phyloP scores from a whole-genome alignment of 441 rosid genomes.

The Populus trichocarpa region DNA sequence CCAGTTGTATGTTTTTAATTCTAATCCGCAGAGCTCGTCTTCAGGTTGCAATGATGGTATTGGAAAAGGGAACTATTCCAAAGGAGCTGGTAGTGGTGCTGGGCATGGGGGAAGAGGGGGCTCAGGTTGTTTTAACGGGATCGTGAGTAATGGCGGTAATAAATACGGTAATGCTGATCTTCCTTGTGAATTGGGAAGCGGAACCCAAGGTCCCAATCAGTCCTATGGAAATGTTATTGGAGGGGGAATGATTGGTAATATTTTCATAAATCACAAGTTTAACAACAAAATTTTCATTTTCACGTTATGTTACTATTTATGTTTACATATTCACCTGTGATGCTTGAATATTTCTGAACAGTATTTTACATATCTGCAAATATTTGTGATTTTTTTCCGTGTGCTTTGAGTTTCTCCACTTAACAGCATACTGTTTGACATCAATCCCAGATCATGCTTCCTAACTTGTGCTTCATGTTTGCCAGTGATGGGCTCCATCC shows the following conservation, averaged over 20 bases:
- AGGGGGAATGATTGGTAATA: conserved; percentile 95
- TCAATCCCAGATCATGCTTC: conserved; percentile 3
- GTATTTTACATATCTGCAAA: neutral
- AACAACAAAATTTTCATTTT: neutral
- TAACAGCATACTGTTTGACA: conserved; percentile 1
- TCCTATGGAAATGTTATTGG: conserved; percentile 70
- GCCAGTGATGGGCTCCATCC: conserved; percentile 85
- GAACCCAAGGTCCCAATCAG: conserved; percentile 78
- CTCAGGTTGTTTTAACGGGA: conserved; percentile 86
- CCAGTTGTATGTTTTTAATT: conserved; percentile 16
- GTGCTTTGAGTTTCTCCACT: conserved; percentile 1
- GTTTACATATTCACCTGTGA: neutral
- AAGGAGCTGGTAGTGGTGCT: conserved; percentile 98
- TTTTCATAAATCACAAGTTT: conserved; percentile 7
- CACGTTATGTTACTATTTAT: neutral
- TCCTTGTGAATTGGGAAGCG: conserved; percentile 99
- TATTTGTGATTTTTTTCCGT: neutral
- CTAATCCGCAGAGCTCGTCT: conserved; percentile 19
- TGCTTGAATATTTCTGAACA: conserved; percentile 7
- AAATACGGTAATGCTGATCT: conserved; percentile 84
- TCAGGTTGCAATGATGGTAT: conserved; percentile 92
- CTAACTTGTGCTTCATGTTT: conserved; percentile 27
- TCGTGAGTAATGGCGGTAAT: conserved; percentile 77
- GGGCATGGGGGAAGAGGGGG: conserved; percentile 99
- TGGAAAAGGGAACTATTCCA: conserved; percentile 83